Percentiles rank a stretch among this genome's conserved stretches.
These are phyloP conservation scores for Phytophthora crassamura DNA, from an alignment of 352 stramenopile genomes.

Conservation along the genomic window DNA sequence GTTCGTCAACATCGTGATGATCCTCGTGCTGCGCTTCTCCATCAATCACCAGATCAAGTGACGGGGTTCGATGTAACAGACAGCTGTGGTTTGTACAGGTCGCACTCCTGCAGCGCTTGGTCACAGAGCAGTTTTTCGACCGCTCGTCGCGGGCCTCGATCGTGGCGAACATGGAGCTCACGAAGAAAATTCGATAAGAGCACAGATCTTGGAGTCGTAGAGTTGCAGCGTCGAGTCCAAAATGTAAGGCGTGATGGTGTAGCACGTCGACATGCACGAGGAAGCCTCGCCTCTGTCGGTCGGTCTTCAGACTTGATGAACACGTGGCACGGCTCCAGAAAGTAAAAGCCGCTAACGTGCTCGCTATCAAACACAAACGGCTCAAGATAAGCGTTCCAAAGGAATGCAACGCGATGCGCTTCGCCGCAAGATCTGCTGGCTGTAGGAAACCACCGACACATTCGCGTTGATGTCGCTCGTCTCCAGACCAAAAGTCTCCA, in stretches of 20 bases:
- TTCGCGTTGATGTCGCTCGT: slow-evolving; percentile 47
- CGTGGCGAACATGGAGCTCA: slow-evolving; percentile 35
- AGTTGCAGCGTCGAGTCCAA: slow-evolving; percentile 22
- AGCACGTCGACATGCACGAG: slow-evolving; percentile 55
- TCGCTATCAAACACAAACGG: slow-evolving; percentile 53
- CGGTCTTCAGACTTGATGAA: slow-evolving; percentile 42
- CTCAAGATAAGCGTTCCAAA: slow-evolving; percentile 57
- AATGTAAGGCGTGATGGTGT: slow-evolving; percentile 51
- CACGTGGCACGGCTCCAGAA: slow-evolving; percentile 60
- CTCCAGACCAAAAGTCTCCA: slow-evolving; percentile 60
- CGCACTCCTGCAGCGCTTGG: slow-evolving; percentile 7
- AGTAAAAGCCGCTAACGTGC: slow-evolving; percentile 45
- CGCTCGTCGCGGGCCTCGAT: slow-evolving; percentile 40
- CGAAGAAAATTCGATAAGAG: slow-evolving; percentile 53
- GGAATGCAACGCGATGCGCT: slow-evolving; percentile 55
- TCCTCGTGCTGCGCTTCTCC: slow-evolving; percentile 53
- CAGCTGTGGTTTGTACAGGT: neutral
- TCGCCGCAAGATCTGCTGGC: slow-evolving; percentile 58
- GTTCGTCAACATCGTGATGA: slow-evolving; percentile 40
- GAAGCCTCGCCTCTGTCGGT: slow-evolving; percentile 14
- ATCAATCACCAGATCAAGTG: slow-evolving; percentile 65
- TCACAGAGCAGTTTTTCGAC: slow-evolving; percentile 46
- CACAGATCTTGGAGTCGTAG: slow-evolving; percentile 28
- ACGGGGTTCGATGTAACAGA: neutral
- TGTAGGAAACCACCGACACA: slow-evolving; percentile 45